These are phyloP conservation scores for Chrysosporium queenslandicum DNA, from an alignment of 2,329 filamentous ascomycete species.

Conservation along the genomic window DNA sequence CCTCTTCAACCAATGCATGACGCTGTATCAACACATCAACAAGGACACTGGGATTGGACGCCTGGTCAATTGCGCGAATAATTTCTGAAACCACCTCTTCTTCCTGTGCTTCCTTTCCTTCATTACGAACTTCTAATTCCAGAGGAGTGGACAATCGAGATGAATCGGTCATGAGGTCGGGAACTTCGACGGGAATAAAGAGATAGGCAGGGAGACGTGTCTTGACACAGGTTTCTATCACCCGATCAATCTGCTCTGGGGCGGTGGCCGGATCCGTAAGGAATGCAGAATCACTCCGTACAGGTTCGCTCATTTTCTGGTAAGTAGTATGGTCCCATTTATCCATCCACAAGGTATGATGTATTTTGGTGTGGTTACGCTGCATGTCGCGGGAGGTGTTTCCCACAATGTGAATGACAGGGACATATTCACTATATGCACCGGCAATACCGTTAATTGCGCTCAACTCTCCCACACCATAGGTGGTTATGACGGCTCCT, in stretches of 20 bases:
- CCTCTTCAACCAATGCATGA: slow-evolving; percentile 11
- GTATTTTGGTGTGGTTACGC: slow-evolving; percentile 33
- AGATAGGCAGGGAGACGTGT: slow-evolving; percentile 21
- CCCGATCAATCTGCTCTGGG: slow-evolving; percentile 21
- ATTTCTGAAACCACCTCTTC: slow-evolving; percentile 15
- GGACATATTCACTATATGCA: slow-evolving; percentile 50
- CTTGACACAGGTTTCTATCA: slow-evolving; percentile 19
- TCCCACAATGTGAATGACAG: slow-evolving; percentile 53
- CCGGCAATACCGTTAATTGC: slow-evolving; percentile 30
- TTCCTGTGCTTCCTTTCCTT: slow-evolving; percentile 15
- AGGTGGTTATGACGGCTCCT: slow-evolving; percentile 44
- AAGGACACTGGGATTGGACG: slow-evolving; percentile 13
- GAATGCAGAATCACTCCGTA: slow-evolving; percentile 19
- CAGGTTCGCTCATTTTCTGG: slow-evolving; percentile 18
- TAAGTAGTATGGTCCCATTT: slow-evolving; percentile 22
- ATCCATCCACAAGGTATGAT: slow-evolving; percentile 26
- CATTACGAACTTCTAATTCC: slow-evolving; percentile 13
- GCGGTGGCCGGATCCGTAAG: slow-evolving; percentile 20
- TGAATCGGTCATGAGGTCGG: slow-evolving; percentile 15
- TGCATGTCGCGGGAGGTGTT: slow-evolving; percentile 42
- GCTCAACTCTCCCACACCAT: slow-evolving; percentile 48
- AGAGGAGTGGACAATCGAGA: slow-evolving; percentile 12
- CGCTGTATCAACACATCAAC: slow-evolving; percentile 15
- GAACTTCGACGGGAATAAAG: slow-evolving; percentile 21
- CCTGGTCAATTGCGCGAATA: slow-evolving; percentile 11